Evolutionary conservation across 495 filamentous ascomycete genomes (phyloP), one percentile per base, ranked within the genome.

Genomic region (Neurospora discreta): DNA sequence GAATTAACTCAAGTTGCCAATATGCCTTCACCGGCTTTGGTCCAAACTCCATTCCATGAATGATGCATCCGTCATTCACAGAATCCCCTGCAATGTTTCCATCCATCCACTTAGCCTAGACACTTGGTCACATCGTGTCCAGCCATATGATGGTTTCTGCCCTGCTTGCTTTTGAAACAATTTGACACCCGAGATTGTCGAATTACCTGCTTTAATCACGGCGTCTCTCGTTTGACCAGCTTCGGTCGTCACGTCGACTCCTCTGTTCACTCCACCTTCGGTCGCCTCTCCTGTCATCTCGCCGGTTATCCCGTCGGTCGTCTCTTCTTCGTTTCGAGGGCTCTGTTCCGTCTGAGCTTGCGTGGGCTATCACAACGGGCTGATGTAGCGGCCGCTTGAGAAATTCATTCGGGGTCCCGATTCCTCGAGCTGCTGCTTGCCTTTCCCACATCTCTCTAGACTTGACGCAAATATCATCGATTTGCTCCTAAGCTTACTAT

Each of bases 391-490:
- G 86, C 41, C 85, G 81, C 75, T 87, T 87, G 42, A 87, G 78
- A 70, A 82, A 76, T 73, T 83, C 86, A 69, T 83, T 83, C 58
- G 83, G 78, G 41, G 80, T 79, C 67, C 80, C 81, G 70, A 84
- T 80, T 46, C 83, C 80, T 68, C 83, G 77, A 23, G 85, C 85
- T 18, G 85, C 85, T n/a, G 86, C 86, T 79, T 87, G 84, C 74
- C 78, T 84, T 74, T 87, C 85, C 85, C 85, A 87, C 77, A 86
- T 81, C 70, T 87, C 82, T 70, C 82, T 86, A 18, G 85, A 87
- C 78, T 87, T 87, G 44, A 81, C 69, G 77, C 86, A 88, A 36
- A 88, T 86, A 75, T 88, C 85, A 72, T 88, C 84, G 58, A 88
- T 88, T 77, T 88, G 86, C 78, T 87, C 85, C 86, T 87, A 75